Conservation (phyloP, 306 rosid genomes). For the Abrus precatorius region DNA sequence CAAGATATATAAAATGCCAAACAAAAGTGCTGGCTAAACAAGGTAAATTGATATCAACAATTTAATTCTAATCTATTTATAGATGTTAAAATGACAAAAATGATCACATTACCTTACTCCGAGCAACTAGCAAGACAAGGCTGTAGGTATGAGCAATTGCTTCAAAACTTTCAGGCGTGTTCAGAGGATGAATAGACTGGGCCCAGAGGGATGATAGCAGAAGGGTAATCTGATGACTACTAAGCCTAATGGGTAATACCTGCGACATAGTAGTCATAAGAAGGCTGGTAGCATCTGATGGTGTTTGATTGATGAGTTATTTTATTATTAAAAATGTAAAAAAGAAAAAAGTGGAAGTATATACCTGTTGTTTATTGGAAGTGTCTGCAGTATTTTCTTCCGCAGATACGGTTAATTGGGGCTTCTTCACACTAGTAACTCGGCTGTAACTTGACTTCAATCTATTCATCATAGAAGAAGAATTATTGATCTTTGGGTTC, state of each 20-base stretch:
- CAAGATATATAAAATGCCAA: neutral
- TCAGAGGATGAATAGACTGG: conserved; percentile 80
- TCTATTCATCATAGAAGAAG: conserved; percentile 65
- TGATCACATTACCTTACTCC: conserved; percentile 72
- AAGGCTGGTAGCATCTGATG: conserved; percentile 40
- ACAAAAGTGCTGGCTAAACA: neutral
- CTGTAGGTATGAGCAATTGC: conserved; percentile 95
- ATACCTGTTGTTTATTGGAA: conserved; percentile 64
- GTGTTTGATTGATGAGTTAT: conserved; percentile 31
- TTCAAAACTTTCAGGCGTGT: conserved; percentile 86
- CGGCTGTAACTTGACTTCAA: conserved; percentile 71
- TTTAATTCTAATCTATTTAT: neutral
- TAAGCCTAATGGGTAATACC: conserved; percentile 77
- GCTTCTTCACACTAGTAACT: conserved; percentile 60
- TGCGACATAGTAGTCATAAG: conserved; percentile 57
- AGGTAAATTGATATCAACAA: conserved; percentile 3
- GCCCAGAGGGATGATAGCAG: conserved; percentile 90
- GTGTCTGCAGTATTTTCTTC: conserved; percentile 53
- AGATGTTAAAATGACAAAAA: conserved; percentile 22
- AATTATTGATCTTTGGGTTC: conserved; percentile 50
- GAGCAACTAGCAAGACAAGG: conserved; percentile 88
- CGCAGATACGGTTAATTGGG: conserved; percentile 31
- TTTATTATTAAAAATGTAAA: conserved; percentile 12
- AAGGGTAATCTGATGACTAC: conserved; percentile 91
- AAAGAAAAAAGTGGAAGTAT: conserved; percentile 41